Conservation (phyloP, 805 yeast genomes). For the Candida nemodendra region DNA sequence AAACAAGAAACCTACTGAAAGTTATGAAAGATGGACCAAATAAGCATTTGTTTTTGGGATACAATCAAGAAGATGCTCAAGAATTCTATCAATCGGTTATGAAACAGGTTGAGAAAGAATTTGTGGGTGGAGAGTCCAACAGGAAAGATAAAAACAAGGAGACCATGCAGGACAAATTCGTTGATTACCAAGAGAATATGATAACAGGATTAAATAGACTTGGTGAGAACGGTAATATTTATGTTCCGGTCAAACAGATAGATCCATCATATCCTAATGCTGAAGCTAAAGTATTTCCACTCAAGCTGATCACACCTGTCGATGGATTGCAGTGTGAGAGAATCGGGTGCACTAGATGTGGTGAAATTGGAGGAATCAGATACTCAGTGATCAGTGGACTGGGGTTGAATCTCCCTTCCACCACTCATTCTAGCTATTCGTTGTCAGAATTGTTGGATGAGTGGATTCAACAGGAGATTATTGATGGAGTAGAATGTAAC, state of each 20-base stretch:
- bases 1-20: slow-evolving; percentile 57
- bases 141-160: slow-evolving; percentile 19
- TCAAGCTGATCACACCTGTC: slow-evolving; percentile 76
- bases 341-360: slow-evolving; percentile 87
- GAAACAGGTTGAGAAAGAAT: slow-evolving; percentile 62
- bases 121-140: slow-evolving; percentile 28
- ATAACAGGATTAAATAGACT: slow-evolving; percentile 42
- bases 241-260: slow-evolving; percentile 71
- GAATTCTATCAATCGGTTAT: slow-evolving; percentile 85
- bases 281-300: slow-evolving; percentile 45
- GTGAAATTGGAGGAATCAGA: slow-evolving; percentile 91
- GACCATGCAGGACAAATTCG: slow-evolving; percentile 29
- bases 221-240: slow-evolving; percentile 63
- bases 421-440: slow-evolving; percentile 40
- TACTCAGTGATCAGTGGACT: slow-evolving; percentile 75
- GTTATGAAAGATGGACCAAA: slow-evolving; percentile 78
- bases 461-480: slow-evolving; percentile 79
- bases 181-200: slow-evolving; percentile 28
- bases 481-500: slow-evolving; percentile 92
- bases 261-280: slow-evolving; percentile 61
- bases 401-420: slow-evolving; percentile 63
- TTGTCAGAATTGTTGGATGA: slow-evolving; percentile 56
- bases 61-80: slow-evolving; percentile 95
- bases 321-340: slow-evolving; percentile 88
- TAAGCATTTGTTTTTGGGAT: slow-evolving; percentile 74